Percentiles rank a stretch among this genome's conserved stretches.
phyloP scores from a whole-genome alignment of 2,329 filamentous ascomycete species.

The Colletotrichum sp. region DNA sequence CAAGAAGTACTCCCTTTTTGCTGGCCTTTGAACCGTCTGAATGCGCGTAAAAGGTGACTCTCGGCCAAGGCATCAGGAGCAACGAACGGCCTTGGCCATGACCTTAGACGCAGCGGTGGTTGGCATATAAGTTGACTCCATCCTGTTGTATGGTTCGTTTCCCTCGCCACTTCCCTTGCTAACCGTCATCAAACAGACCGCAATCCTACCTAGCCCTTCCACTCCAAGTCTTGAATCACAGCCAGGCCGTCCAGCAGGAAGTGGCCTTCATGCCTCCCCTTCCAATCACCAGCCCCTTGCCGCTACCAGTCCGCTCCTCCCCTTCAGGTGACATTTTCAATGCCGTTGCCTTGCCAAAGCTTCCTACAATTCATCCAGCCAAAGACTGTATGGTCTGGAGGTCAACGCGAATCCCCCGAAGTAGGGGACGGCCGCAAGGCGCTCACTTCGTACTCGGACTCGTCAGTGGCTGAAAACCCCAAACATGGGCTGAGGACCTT shows the following conservation, averaged over 20 bases:
- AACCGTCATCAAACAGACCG: not conserved
- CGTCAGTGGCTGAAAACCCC: not conserved
- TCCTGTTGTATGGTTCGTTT: not conserved
- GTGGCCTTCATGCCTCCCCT: not conserved
- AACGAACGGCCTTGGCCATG: not conserved
- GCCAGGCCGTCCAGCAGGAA: not conserved
- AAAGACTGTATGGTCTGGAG: not conserved
- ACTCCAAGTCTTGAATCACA: rapidly evolving
- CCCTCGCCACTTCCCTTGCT: rapidly evolving
- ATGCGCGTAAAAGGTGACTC: not conserved
- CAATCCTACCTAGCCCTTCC: not conserved
- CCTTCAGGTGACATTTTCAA: not conserved
- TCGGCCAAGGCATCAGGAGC: not conserved
- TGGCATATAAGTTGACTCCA: not conserved
- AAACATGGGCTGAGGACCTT: not conserved
- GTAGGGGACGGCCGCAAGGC: not conserved
- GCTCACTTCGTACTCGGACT: not conserved
- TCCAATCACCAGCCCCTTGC: not conserved
- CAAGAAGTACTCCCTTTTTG: not conserved
- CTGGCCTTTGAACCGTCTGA: not conserved
- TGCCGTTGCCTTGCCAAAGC: not conserved
- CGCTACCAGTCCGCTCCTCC: not conserved
- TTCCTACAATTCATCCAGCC: not conserved
- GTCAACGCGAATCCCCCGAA: not conserved
- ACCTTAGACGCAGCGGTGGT: rapidly evolving